Conservation (phyloP, 164 flowering plant genomes). For the Sedum album region DNA sequence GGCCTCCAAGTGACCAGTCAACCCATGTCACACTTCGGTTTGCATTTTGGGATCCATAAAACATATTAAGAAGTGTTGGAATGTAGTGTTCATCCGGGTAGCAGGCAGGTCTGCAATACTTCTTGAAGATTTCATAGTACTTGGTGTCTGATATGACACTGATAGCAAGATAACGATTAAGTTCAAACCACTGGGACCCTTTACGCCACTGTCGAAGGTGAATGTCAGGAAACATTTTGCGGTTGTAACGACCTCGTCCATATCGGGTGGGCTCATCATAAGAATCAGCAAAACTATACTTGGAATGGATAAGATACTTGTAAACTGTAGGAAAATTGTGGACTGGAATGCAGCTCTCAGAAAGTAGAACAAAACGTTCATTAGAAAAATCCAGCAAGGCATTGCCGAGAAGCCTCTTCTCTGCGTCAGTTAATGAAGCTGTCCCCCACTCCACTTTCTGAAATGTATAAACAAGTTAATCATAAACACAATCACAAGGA, state of each 20-base stretch:
- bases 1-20: conserved; percentile 72
- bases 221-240: conserved; percentile 63
- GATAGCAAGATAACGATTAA: conserved; percentile 46
- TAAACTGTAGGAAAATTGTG: conserved; percentile 63
- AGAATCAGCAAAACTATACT: conserved; percentile 60
- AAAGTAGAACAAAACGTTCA: conserved; percentile 78
- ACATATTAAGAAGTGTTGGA: conserved; percentile 64
- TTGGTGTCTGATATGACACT: conserved; percentile 58
- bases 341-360: conserved; percentile 87
- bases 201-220: conserved; percentile 72
- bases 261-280: conserved; percentile 79
- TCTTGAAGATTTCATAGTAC: conserved; percentile 57
- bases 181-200: conserved; percentile 93
- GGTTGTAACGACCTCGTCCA: conserved; percentile 83
- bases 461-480: background rate
- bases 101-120: conserved; percentile 71
- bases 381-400: conserved; percentile 84
- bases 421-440: conserved; percentile 50
- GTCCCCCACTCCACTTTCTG: conserved; percentile 80
- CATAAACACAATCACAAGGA: background rate
- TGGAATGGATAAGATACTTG: conserved; percentile 48
- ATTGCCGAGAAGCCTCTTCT: conserved; percentile 78
- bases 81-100: conserved; percentile 88
- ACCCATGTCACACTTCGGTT: conserved; percentile 84
- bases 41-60: conserved; percentile 42